Evolutionary conservation across 1,139 yeast species (phyloP).

Genomic region (Debaryomyces udenii): DNA sequence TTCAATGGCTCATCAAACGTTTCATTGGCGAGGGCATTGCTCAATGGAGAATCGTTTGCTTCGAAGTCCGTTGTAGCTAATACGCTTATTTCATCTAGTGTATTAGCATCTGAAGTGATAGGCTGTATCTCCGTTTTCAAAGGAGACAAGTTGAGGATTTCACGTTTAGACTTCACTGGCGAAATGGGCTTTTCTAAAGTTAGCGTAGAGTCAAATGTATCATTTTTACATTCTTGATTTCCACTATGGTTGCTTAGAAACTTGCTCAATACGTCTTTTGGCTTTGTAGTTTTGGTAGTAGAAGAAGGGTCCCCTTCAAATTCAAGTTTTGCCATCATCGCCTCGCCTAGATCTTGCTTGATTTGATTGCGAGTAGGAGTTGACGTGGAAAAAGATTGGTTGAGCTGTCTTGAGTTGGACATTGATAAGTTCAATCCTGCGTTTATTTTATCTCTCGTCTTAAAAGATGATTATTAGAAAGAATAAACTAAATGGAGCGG

Average conservation of each 20-base stretch:
- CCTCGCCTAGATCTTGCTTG: neutral
- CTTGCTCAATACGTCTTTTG: slow-evolving; percentile 3
- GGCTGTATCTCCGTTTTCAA: slow-evolving; percentile 7
- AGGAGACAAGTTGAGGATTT: slow-evolving; percentile 8
- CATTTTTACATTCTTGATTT: slow-evolving; percentile 5
- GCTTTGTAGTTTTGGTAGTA: neutral
- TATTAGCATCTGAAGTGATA: neutral
- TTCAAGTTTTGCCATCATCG: neutral
- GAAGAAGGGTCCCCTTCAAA: neutral
- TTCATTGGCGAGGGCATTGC: slow-evolving; percentile 4
- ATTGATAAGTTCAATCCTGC: no score
- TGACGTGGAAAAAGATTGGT: slow-evolving; percentile 4
- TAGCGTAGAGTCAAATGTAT: slow-evolving; percentile 12
- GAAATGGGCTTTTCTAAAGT: slow-evolving; percentile 8
- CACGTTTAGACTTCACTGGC: slow-evolving; percentile 3
- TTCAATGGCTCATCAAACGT: slow-evolving; percentile 5
- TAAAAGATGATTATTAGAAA: neutral
- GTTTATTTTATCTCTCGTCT: no score
- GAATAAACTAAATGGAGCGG: slow-evolving; percentile 1
- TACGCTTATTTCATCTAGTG: neutral
- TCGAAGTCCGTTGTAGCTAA: slow-evolving; percentile 3
- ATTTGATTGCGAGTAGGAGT: slow-evolving; percentile 7
- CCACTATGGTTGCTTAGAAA: neutral
- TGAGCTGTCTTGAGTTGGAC: neutral
- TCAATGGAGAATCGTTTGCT: slow-evolving; percentile 10